These are phyloP conservation scores for Trichoderma virens DNA, from an alignment of 495 filamentous ascomycete species.

Conservation along the genomic window DNA sequence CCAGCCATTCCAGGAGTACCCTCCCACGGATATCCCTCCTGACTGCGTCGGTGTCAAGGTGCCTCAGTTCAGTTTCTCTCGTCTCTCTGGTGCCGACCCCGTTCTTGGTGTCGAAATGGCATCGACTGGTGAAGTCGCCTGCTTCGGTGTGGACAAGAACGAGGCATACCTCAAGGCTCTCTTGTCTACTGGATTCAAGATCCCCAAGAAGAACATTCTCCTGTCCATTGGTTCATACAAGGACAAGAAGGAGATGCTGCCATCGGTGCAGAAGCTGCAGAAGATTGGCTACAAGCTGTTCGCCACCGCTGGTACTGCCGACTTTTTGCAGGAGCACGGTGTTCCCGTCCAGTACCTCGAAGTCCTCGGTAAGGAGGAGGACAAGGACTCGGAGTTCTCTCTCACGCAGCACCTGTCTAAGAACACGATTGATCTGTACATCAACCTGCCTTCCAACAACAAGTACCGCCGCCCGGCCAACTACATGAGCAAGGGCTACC, in stretches of 20 bases:
- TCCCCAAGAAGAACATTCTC: constrained; percentile 94
- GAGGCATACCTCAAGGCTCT: constrained; percentile 96
- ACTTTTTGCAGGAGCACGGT: constrained; percentile 87
- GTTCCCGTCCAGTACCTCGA: constrained; percentile 89
- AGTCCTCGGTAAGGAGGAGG: constrained; percentile 56
- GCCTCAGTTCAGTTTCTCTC: constrained; percentile 97
- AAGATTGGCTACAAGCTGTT: constrained; percentile 89
- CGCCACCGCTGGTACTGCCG: constrained; percentile 90
- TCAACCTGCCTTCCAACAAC: constrained; percentile 98
- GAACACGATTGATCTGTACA: constrained; percentile 95
- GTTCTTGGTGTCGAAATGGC: constrained; percentile 99
- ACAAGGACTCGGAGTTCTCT: constrained; percentile 92
- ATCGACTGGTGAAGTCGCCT: constrained; percentile 95
- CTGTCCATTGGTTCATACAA: constrained; percentile 95
- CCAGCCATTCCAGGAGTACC: constrained; percentile 73
- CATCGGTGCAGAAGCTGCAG: constrained; percentile 80
- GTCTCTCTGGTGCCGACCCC: constrained; percentile 90
- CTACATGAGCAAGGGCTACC: constrained; percentile 97
- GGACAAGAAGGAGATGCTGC: constrained; percentile 95
- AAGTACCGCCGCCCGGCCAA: constrained; percentile 90
- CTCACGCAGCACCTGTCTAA: constrained; percentile 91
- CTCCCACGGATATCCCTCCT: constrained; percentile 60
- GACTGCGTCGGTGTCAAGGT: constrained; percentile 96
- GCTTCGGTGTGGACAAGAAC: constrained; percentile 91
- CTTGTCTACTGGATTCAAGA: constrained; percentile 88